A percentile compares a stretch with the other conserved stretches of the same genome.
Evolutionary conservation across 371 early-diverging fungal genomes (phyloP).

Genomic region (Antonospora locustae): DNA sequence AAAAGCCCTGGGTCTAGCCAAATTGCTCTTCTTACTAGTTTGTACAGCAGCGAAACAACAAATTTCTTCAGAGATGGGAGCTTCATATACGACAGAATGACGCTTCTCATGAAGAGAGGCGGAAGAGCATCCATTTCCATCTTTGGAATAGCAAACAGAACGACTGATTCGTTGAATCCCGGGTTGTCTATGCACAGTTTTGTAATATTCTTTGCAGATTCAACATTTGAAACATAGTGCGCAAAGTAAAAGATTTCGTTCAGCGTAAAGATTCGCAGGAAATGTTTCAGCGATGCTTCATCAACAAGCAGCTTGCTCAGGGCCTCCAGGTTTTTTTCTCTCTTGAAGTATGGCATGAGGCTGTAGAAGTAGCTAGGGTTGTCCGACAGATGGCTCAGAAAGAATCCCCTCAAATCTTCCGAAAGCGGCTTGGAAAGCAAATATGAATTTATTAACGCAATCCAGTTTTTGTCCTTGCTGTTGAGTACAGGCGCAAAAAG

Average conservation of each 20-base stretch:
- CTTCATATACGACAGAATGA: conserved; percentile 19
- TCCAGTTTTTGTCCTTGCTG: too few species aligned
- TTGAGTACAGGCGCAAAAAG: too few species aligned
- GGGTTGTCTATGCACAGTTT: conserved; percentile 14
- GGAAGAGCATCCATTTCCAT: conserved; percentile 19
- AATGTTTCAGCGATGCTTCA: conserved; percentile 11
- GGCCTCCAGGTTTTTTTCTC: conserved; percentile 3
- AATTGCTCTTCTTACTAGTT: conserved; percentile 15
- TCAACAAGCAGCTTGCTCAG: conserved; percentile 12
- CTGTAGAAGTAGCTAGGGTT: conserved; percentile 9
- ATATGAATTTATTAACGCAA: too few species aligned
- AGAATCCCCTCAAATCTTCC: conserved; percentile 6
- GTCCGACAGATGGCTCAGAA: conserved; percentile 3
- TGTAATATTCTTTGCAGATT: conserved; percentile 8
- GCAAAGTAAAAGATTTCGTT: conserved; percentile 17
- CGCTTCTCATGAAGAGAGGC: conserved; percentile 17
- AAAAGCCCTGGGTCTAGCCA: conserved; percentile 17
- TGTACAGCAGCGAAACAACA: conserved; percentile 14
- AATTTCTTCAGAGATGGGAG: conserved; percentile 21
- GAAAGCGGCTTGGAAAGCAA: conserved; percentile 9
- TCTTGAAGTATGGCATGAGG: conserved; percentile 17
- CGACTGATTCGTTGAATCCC: conserved; percentile 21
- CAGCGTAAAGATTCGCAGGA: conserved; percentile 13
- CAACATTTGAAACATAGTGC: conserved; percentile 8
- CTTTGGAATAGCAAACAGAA: conserved; percentile 13